These are phyloP conservation scores for Colletotrichum gloeosporioides DNA, from an alignment of 2,329 filamentous ascomycete genomes.

Conservation along the genomic window DNA sequence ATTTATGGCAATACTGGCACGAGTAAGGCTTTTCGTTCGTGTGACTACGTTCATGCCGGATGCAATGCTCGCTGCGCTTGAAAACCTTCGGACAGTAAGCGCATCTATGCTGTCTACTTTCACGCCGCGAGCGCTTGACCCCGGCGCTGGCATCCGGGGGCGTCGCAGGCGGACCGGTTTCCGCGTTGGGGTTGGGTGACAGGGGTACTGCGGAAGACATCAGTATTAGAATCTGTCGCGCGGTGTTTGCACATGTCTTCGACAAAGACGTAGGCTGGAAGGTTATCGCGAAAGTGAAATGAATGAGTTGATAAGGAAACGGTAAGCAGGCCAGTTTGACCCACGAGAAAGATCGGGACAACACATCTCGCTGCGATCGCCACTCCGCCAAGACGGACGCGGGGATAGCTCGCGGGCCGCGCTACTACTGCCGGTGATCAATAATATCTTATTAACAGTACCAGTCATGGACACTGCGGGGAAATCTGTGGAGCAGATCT, in stretches of 20 bases:
- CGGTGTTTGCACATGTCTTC: background rate
- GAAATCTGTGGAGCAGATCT: background rate
- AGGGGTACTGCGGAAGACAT: background rate
- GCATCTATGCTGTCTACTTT: background rate
- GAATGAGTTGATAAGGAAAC: background rate
- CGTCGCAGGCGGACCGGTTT: background rate
- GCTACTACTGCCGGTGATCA: background rate
- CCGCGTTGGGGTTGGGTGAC: background rate
- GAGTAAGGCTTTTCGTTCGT: background rate
- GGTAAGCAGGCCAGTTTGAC: background rate
- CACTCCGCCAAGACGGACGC: background rate
- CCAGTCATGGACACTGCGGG: background rate
- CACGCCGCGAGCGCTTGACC: background rate
- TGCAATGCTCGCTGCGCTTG: background rate
- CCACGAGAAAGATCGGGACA: background rate
- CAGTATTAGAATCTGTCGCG: background rate
- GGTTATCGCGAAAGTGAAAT: background rate
- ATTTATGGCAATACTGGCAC: background rate
- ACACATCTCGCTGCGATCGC: background rate
- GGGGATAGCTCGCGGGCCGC: background rate
- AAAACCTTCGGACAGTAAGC: background rate
- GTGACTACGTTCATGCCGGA: background rate
- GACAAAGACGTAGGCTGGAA: background rate
- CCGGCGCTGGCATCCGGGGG: background rate
- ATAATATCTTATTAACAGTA: slow-evolving; percentile 2